Conservation (phyloP, 345 rosid genomes). For the Corchorus olitorius region DNA sequence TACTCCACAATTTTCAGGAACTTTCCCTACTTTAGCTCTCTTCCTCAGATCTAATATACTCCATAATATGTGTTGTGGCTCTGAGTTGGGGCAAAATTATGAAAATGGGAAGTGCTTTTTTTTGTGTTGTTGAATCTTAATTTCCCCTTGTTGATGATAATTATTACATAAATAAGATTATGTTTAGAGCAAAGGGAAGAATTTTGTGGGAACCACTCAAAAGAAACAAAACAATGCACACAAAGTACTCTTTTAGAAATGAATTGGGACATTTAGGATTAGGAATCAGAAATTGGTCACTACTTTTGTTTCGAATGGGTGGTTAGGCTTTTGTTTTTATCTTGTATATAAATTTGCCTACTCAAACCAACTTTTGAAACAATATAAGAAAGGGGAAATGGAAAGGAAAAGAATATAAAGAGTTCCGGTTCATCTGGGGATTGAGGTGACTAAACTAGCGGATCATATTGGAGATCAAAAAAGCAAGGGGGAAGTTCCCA, state of each 20-base stretch:
- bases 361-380: conserved; percentile 5
- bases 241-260: not conserved
- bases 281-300: not conserved
- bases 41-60: not conserved
- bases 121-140: not conserved
- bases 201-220: not conserved
- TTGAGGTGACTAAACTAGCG: not conserved
- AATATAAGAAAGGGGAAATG: not conserved
- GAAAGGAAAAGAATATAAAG: not conserved
- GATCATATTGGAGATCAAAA: conserved; percentile 4
- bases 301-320: conserved; percentile 6
- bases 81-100: not conserved
- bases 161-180: not conserved
- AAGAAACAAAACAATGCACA: not conserved
- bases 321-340: conserved; percentile 23
- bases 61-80: not conserved
- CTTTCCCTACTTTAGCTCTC: not conserved
- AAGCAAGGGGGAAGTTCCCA: not conserved
- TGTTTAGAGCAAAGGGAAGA: not conserved
- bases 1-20: conserved; percentile 18
- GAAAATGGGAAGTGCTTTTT: not conserved
- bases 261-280: not conserved
- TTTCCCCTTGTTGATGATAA: not conserved
- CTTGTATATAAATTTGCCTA: not conserved
- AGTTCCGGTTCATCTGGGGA: conserved; percentile 3